Evolutionary conservation across 352 stramenopile genomes (phyloP).

Genomic region (Pythium chondricola): DNA sequence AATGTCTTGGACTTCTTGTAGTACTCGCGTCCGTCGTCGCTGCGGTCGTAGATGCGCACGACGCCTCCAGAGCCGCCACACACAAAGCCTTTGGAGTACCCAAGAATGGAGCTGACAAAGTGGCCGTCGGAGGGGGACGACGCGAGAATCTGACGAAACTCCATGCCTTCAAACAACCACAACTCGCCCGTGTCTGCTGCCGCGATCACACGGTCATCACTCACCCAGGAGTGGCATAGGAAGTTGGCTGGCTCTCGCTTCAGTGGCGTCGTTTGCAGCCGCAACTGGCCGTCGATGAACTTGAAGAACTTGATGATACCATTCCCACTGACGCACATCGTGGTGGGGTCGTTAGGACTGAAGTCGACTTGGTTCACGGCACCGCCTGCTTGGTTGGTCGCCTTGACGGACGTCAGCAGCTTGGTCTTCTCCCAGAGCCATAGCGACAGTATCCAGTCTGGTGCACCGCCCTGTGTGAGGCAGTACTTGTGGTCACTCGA

Average conservation of each 20-base stretch:
- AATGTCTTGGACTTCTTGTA: conserved; percentile 90
- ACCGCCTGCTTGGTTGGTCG: conserved; percentile 56
- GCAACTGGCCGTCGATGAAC: conserved; percentile 78
- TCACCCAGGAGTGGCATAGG: conserved; percentile 88
- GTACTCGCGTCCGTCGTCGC: conserved; percentile 80
- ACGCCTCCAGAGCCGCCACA: conserved; percentile 69
- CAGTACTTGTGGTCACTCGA: conserved; percentile 88
- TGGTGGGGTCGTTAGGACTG: conserved; percentile 76
- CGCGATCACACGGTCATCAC: conserved; percentile 87
- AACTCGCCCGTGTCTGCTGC: conserved; percentile 87
- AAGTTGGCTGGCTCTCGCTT: conserved; percentile 85
- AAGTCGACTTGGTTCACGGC: conserved; percentile 87
- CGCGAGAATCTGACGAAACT: conserved; percentile 80
- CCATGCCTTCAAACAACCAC: conserved; percentile 91
- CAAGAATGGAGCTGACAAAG: conserved; percentile 76
- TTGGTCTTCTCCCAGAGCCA: conserved; percentile 94
- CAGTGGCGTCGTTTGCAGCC: conserved; percentile 55
- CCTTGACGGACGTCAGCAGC: conserved; percentile 66
- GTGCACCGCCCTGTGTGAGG: conserved; percentile 81
- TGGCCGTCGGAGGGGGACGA: conserved; percentile 74
- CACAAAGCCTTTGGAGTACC: conserved; percentile 89
- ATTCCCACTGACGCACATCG: conserved; percentile 86
- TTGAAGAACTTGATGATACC: conserved; percentile 88
- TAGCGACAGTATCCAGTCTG: conserved; percentile 88
- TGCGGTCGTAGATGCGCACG: conserved; percentile 81